Evolutionary conservation across 495 filamentous ascomycete genomes (phyloP), one percentile per base, ranked within the genome.

Genomic region (Pyronema domesticum): DNA sequence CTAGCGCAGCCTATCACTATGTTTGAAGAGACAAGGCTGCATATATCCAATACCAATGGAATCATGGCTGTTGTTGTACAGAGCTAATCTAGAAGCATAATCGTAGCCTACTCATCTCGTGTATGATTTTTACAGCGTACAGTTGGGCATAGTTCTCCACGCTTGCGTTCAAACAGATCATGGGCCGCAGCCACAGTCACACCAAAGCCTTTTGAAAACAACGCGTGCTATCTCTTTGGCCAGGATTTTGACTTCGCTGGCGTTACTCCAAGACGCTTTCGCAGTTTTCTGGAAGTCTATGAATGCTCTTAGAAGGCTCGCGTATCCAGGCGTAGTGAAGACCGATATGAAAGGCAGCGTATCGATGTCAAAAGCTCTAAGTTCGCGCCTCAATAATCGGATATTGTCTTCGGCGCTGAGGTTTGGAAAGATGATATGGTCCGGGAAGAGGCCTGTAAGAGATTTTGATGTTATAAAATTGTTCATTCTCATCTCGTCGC

Each of bases 401-500:
- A 80, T 33, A 57, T 77, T 79, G 15, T 72, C 65, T 5, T 66
- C 56, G 0, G 74, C 67, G 0, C 55, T 59, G 17, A 54, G 58
- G 9, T 66, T 58, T 5, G 65, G 49, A 63, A 82, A 83, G 48
- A 68, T 57, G 15, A 83, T 64, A 10, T 71, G 67, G 37, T 74
- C 74, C 1, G 79, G 74, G 61, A 85, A 84, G 8, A 80, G 70
- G 50, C 73, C 73, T 0, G 77, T 72, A 11, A 84, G 67, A 1
- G 74, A 69, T 55, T 81, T 82, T 46, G 73, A 72, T 6, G 65
- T 60, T 75, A 89, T 78, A 1, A 91, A 72, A 0, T 73, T 69
- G 60, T 87, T 79, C 59, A 89, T 87, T 34, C 86, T 80, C 0
- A 68, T 53, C 30, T 77, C 74, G 54, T 91, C 87, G 1, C 85